Evolutionary conservation across 1,284 basidiomycete species (phyloP), one percentile per base, ranked within the genome.

Genomic region (Pseudozyma hubeiensis): DNA sequence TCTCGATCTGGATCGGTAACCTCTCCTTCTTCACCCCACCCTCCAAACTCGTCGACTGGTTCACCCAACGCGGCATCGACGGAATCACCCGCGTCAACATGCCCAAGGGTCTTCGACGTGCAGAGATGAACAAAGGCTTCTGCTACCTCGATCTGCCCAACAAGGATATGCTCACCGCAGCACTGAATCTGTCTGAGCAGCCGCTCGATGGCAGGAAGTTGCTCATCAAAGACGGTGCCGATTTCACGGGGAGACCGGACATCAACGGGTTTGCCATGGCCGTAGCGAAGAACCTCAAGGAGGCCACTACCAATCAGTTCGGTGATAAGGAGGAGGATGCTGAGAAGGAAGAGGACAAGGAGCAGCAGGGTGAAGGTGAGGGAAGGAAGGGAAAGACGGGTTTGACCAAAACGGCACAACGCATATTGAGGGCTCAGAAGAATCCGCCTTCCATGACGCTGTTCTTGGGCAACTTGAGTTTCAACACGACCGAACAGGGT

Each of bases 81-180:
- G 84, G 84, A 5, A 85, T 89, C n/a, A 87, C 86, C 7, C 81
- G 88, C 33, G 85, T 89, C 53, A 86, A 88, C 78, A 85, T 89
- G 84, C 88, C 88, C 5, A 86, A 85, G 69, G 86, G 85, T 72
- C 47, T 56, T 3, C 81, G 86, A 6, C 78, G 82, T 8, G 84
- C 81, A 51, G 86, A 87, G 11, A 81, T 86, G 69, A 88, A 87
- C 84, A 49, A 39, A 4, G 97, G 95, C 39, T 99, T 94, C 84
- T 96, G 95, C 30, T 98, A 98, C 86, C 90, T 97, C 65, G 96
- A 99, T 86, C 94, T 99, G 84, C 89, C 90, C 2, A 90, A 90
- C 1, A 86, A 88, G 1, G 92, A 93, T 34, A 90, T 89, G 17
- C 92, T 95, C 79, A 84, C 85, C 1, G 86, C 89, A 39, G 94